These are phyloP conservation scores for Dimargaris cristalligena DNA, from an alignment of 192 early-diverging fungal genomes.

Conservation along the genomic window DNA sequence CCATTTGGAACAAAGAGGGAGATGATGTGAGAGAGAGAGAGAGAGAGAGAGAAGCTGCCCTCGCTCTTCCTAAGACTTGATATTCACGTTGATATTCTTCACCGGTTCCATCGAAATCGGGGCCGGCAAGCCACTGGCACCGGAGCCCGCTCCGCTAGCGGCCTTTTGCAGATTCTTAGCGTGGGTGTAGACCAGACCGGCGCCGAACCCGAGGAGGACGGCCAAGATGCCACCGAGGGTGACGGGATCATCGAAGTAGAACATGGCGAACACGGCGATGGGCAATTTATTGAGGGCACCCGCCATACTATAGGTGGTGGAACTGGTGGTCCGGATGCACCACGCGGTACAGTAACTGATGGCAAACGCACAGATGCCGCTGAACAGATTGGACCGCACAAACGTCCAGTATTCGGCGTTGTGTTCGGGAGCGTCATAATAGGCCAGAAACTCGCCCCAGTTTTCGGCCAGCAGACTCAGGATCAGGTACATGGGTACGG, in stretches of 20 bases:
- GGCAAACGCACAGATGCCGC: slow-evolving; percentile 69
- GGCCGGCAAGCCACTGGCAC: neutral
- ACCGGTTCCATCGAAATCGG: neutral
- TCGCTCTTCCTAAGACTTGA: neutral
- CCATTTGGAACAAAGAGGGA: no score
- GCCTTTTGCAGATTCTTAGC: slow-evolving; percentile 47
- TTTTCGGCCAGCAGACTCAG: slow-evolving; percentile 53
- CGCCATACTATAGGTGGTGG: slow-evolving; percentile 89
- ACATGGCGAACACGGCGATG: slow-evolving; percentile 83
- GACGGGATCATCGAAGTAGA: slow-evolving; percentile 83
- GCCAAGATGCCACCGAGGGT: slow-evolving; percentile 66
- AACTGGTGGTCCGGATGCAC: slow-evolving; percentile 41
- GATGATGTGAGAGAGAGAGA: neutral
- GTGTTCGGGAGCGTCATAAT: slow-evolving; percentile 31
- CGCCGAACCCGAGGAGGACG: slow-evolving; percentile 72
- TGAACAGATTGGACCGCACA: slow-evolving; percentile 52
- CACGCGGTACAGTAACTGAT: slow-evolving; percentile 69
- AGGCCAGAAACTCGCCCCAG: slow-evolving; percentile 32
- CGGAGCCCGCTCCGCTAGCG: slow-evolving; percentile 13
- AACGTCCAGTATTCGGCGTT: slow-evolving; percentile 42
- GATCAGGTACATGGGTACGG: slow-evolving; percentile 57
- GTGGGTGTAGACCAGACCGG: slow-evolving; percentile 57
- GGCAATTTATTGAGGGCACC: slow-evolving; percentile 97
- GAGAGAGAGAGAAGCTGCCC: neutral
- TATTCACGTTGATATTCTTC: neutral